Evolutionary conservation across 1,284 basidiomycete genomes (phyloP).

Genomic region (Pascua sp.): DNA sequence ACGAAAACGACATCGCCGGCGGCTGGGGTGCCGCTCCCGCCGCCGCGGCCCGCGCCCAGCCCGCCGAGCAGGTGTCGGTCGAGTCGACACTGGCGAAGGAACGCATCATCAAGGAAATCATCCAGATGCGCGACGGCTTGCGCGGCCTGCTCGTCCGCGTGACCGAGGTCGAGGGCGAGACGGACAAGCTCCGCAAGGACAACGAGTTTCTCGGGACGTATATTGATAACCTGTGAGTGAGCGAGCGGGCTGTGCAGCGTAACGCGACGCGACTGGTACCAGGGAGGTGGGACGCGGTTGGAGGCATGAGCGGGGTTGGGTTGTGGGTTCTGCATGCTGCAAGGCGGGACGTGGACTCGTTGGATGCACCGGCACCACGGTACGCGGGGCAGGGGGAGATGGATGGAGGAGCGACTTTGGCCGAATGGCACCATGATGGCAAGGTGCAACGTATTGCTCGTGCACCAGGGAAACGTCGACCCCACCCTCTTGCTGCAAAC

Average conservation of each 20-base stretch:
- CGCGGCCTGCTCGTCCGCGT: constrained; percentile 39
- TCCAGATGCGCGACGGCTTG: constrained; percentile 40
- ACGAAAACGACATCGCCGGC: constrained; percentile 12
- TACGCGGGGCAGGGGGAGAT: too few species aligned
- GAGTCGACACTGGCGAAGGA: constrained; percentile 42
- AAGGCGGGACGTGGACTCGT: too few species aligned
- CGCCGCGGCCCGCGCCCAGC: background rate
- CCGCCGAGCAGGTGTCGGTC: constrained; percentile 29
- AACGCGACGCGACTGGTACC: too few species aligned
- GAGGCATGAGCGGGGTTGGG: too few species aligned
- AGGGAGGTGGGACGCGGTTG: background rate
- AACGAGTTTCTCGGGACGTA: constrained; percentile 47
- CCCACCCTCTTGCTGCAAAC: too few species aligned
- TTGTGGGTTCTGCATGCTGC: too few species aligned
- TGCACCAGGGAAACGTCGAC: too few species aligned
- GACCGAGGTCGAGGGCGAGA: constrained; percentile 42
- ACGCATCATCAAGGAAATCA: constrained; percentile 41
- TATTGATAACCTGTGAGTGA: constrained; percentile 47
- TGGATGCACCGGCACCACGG: too few species aligned
- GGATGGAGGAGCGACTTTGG: too few species aligned
- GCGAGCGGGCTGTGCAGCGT: background rate
- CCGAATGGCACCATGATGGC: too few species aligned
- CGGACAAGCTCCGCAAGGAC: constrained; percentile 41
- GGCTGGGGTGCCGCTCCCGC: constrained; percentile 14
- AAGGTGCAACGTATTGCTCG: too few species aligned